Conservation (phyloP, 768 basidiomycete species). For the Russula sp. region DNA sequence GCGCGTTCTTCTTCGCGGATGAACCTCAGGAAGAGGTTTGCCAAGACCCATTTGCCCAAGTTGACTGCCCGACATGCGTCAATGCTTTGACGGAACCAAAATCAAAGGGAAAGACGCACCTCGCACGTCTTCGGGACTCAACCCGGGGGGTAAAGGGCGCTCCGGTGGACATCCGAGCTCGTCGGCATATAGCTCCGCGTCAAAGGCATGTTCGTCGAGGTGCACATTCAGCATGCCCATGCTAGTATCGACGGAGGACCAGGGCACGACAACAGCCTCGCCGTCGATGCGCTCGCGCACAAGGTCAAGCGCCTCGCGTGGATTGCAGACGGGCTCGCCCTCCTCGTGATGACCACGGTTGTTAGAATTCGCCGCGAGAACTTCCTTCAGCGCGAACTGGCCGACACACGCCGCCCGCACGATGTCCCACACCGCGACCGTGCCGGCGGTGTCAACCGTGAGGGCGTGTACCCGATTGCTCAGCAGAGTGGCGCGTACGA, state of each 20-base stretch:
- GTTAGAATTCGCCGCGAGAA: slow-evolving; percentile 40
- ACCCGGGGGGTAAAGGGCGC: slow-evolving; percentile 37
- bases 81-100: not conserved
- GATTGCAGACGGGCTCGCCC: slow-evolving; percentile 49
- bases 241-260: slow-evolving; percentile 88
- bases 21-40: slow-evolving; percentile 79
- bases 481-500: slow-evolving; percentile 74
- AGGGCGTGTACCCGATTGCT: slow-evolving; percentile 89
- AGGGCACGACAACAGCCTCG: slow-evolving; percentile 76
- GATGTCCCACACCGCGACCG: slow-evolving; percentile 92
- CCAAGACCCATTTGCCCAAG: slow-evolving; percentile 84
- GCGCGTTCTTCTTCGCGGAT: slow-evolving; percentile 58
- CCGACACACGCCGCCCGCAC: slow-evolving; percentile 73
- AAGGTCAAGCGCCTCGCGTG: slow-evolving; percentile 78
- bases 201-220: slow-evolving; percentile 82
- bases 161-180: slow-evolving; percentile 62
- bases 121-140: slow-evolving; percentile 73
- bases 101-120: slow-evolving; percentile 42
- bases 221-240: slow-evolving; percentile 85
- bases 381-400: slow-evolving; percentile 56
- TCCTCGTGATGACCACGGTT: slow-evolving; percentile 19
- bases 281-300: slow-evolving; percentile 93
- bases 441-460: slow-evolving; percentile 83
- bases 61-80: slow-evolving; percentile 51
- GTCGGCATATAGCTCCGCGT: slow-evolving; percentile 92